A percentile compares a stretch with the other conserved stretches of the same genome.
phyloP scores from a whole-genome alignment of 768 basidiomycete genomes.

The Rossbeevera mucosa region DNA sequence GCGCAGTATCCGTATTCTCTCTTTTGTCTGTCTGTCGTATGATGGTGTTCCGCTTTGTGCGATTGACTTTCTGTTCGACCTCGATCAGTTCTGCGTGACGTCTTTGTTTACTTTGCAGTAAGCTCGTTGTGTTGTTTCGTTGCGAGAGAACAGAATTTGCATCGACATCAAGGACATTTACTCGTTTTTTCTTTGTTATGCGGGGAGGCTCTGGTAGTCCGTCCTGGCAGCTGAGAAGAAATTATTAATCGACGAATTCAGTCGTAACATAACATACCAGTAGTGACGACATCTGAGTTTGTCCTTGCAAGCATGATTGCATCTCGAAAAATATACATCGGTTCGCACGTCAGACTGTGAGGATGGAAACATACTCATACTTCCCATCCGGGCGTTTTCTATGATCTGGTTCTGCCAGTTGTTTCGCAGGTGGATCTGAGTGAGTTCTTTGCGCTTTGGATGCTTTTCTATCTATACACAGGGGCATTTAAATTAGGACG shows the following conservation, averaged over 20 bases:
- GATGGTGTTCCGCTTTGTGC: constrained; percentile 19
- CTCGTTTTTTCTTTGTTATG: constrained; percentile 22
- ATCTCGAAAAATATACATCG: constrained; percentile 39
- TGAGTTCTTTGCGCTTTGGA: not conserved
- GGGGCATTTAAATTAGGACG: not conserved
- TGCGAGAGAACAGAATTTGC: not conserved
- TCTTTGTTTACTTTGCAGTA: constrained; percentile 2
- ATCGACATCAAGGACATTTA: constrained; percentile 20
- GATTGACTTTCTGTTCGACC: constrained; percentile 18
- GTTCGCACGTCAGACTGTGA: not conserved
- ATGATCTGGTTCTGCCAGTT: constrained; percentile 12
- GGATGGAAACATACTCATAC: constrained; percentile 42
- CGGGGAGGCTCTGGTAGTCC: constrained; percentile 54
- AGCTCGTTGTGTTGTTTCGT: constrained; percentile 5
- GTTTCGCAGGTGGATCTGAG: constrained; percentile 2
- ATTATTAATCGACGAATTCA: constrained; percentile 6
- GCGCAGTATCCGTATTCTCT: constrained; percentile 38
- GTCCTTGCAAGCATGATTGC: constrained; percentile 78
- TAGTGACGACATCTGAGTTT: constrained; percentile 71
- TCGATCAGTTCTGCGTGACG: not conserved
- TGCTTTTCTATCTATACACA: constrained; percentile 1
- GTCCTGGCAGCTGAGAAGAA: constrained; percentile 60
- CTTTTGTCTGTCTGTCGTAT: constrained; percentile 41
- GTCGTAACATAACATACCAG: constrained; percentile 41
- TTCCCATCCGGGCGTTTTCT: constrained; percentile 58